These are phyloP conservation scores for Penicillium flavigenum DNA, from an alignment of 495 filamentous ascomycete genomes.

Conservation along the genomic window DNA sequence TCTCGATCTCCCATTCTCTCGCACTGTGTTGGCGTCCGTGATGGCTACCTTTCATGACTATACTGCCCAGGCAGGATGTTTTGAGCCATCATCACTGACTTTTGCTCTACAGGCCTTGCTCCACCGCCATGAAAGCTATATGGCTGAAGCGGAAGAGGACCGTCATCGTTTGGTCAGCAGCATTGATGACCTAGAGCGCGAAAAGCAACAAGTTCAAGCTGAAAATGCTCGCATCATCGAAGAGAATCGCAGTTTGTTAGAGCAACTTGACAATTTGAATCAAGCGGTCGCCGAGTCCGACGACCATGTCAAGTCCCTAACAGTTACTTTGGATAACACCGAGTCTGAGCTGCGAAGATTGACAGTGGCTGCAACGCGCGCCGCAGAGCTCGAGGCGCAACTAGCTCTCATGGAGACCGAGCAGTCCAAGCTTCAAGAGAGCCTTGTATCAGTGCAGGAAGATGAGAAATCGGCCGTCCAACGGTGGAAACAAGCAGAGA, in stretches of 20 bases:
- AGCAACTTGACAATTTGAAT: constrained; percentile 82
- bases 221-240: constrained; percentile 71
- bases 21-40: constrained; percentile 39
- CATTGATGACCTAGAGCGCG: constrained; percentile 73
- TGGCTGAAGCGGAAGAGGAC: constrained; percentile 84
- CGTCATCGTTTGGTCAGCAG: constrained; percentile 64
- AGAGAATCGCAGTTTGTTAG: constrained; percentile 75
- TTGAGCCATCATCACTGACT: constrained; percentile 56
- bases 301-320: constrained; percentile 65
- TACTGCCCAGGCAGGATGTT: constrained; percentile 19
- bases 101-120: constrained; percentile 83
- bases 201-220: constrained; percentile 71
- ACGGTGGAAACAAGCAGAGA: constrained; percentile 81
- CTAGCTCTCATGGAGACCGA: constrained; percentile 75
- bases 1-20: constrained; percentile 32
- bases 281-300: constrained; percentile 72
- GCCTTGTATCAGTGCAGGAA: constrained; percentile 61
- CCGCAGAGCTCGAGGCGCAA: constrained; percentile 75
- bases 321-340: constrained; percentile 69
- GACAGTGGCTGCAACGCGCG: constrained; percentile 67
- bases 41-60: constrained; percentile 33
- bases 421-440: constrained; percentile 67
- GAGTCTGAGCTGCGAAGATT: constrained; percentile 73
- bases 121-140: constrained; percentile 87
- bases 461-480: constrained; percentile 73